Conservation (phyloP, 768 basidiomycete genomes). For the Pulveroboletus ravenelii region DNA sequence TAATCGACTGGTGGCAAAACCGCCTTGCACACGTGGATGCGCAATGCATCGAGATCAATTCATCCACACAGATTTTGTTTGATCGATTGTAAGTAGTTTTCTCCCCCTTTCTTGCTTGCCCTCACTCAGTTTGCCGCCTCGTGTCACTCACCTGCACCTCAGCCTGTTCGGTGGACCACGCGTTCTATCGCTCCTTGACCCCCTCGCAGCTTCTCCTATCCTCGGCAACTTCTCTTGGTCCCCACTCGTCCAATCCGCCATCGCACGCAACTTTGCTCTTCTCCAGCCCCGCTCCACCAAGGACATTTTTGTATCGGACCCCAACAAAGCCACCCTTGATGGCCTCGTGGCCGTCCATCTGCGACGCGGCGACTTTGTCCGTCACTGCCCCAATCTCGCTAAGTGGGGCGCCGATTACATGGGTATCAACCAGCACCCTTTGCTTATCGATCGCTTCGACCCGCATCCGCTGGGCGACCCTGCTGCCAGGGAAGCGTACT, state of each 20-base stretch:
- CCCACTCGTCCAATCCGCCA: slow-evolving; percentile 43
- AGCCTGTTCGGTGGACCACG: slow-evolving; percentile 45
- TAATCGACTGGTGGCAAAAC: slow-evolving; percentile 49
- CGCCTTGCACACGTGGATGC: slow-evolving; percentile 34
- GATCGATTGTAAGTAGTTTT: slow-evolving; percentile 41
- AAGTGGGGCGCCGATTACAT: slow-evolving; percentile 42
- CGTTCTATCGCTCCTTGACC: slow-evolving; percentile 40
- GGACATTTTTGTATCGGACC: slow-evolving; percentile 15
- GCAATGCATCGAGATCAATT: slow-evolving; percentile 44
- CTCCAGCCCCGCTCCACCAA: slow-evolving; percentile 33
- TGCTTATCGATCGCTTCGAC: slow-evolving; percentile 38
- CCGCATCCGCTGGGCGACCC: slow-evolving; percentile 12
- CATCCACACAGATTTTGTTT: slow-evolving; percentile 38
- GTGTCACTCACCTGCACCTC: not conserved
- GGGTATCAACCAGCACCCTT: slow-evolving; percentile 47
- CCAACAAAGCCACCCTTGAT: slow-evolving; percentile 25
- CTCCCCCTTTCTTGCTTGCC: not conserved
- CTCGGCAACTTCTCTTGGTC: slow-evolving; percentile 51
- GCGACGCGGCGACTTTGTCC: slow-evolving; percentile 54
- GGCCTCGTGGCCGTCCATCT: slow-evolving; percentile 54
- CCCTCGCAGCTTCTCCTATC: slow-evolving; percentile 45
- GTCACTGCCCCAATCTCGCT: slow-evolving; percentile 51
- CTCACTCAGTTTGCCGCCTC: not conserved
- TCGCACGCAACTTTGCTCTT: slow-evolving; percentile 45
- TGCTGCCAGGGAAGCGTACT: slow-evolving; percentile 8